These are phyloP conservation scores for Cutaneotrichosporon cyanovorans DNA, from an alignment of 1,284 basidiomycete genomes.

Conservation along the genomic window DNA sequence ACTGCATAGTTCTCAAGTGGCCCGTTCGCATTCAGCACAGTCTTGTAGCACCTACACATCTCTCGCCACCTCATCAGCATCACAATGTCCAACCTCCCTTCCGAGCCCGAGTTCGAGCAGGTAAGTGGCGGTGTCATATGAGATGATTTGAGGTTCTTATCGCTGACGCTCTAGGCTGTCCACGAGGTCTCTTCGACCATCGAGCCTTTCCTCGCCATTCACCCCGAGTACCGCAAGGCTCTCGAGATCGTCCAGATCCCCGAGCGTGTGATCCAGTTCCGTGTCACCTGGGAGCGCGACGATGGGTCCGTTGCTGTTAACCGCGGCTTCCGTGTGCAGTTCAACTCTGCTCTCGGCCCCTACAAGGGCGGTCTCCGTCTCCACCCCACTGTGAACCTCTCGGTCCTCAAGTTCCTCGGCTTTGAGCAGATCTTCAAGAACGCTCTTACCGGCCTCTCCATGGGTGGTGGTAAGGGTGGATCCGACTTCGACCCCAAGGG, in stretches of 20 bases:
- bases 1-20: no score
- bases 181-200: slow-evolving; percentile 61
- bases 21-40: not conserved
- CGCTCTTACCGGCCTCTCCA: slow-evolving; percentile 67
- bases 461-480: slow-evolving; percentile 67
- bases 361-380: slow-evolving; percentile 75
- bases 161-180: slow-evolving; percentile 46
- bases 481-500: slow-evolving; percentile 76
- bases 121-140: no score
- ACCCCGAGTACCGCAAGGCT: slow-evolving; percentile 65
- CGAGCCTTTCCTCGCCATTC: slow-evolving; percentile 59
- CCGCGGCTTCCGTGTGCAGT: slow-evolving; percentile 69
- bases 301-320: slow-evolving; percentile 62
- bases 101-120: slow-evolving; percentile 56
- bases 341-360: slow-evolving; percentile 73
- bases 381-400: slow-evolving; percentile 73
- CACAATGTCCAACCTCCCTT: slow-evolving; percentile 46
- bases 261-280: slow-evolving; percentile 69
- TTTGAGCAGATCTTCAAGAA: slow-evolving; percentile 81
- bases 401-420: slow-evolving; percentile 77
- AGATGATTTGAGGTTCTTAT: not conserved
- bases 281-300: slow-evolving; percentile 74
- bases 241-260: slow-evolving; percentile 63
- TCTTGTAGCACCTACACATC: slow-evolving; percentile 3
- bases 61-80: no score